Conservation (phyloP, 2,329 filamentous ascomycete genomes). For the Ambrosiella beaveri region DNA sequence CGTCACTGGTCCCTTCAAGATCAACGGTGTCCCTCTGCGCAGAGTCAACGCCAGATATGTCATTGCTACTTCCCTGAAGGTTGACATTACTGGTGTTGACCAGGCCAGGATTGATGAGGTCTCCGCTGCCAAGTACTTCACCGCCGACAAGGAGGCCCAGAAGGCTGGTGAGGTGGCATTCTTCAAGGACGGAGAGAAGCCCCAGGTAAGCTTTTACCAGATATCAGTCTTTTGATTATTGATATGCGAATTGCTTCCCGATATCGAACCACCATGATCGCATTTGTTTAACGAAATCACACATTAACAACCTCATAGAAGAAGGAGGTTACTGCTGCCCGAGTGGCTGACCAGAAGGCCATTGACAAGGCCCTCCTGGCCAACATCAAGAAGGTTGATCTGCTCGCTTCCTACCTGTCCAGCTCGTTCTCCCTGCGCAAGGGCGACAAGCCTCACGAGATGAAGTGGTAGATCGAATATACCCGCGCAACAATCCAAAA, state of each 20-base stretch:
- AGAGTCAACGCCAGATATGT: slow-evolving; percentile 87
- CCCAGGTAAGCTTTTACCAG: slow-evolving; percentile 50
- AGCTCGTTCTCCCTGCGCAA: slow-evolving; percentile 97
- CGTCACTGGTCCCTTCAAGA: slow-evolving; percentile 98
- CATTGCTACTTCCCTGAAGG: slow-evolving; percentile 74
- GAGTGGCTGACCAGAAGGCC: slow-evolving; percentile 94
- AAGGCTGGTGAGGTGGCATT: slow-evolving; percentile 97
- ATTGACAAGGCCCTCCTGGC: slow-evolving; percentile 91
- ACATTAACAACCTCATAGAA: slow-evolving; percentile 42
- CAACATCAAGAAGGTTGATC: slow-evolving; percentile 95
- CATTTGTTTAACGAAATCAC: background rate
- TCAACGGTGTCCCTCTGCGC: slow-evolving; percentile 97
- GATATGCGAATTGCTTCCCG: too few relatives aligned
- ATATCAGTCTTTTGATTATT: background rate
- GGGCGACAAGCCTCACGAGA: slow-evolving; percentile 99
- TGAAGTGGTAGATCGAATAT: slow-evolving; percentile 69
- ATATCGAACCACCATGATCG: background rate
- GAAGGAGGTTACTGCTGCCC: slow-evolving; percentile 86
- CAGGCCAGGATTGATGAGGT: slow-evolving; percentile 73
- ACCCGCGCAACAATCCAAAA: slow-evolving; percentile 17
- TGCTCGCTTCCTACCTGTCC: slow-evolving; percentile 84
- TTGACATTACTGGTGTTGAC: slow-evolving; percentile 75
- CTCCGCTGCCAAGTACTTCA: slow-evolving; percentile 76
- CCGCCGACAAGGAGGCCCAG: slow-evolving; percentile 83
- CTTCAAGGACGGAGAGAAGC: slow-evolving; percentile 98